These are phyloP conservation scores for Diospyros kaki DNA, from an alignment of 148 eudicot species.

Conservation along the genomic window DNA sequence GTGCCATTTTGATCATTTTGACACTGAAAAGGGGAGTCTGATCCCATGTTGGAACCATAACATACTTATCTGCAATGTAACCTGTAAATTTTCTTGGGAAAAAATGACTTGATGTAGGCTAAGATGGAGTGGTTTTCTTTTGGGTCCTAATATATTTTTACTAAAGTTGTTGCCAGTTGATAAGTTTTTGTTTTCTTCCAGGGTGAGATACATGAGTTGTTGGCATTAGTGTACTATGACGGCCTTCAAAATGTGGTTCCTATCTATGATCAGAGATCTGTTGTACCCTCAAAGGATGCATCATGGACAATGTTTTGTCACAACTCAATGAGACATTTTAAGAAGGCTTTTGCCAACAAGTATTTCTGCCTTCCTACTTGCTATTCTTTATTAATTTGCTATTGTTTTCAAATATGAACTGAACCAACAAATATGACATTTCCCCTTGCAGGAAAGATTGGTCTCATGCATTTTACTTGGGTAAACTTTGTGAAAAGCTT, in stretches of 20 bases:
- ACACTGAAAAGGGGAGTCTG: background rate
- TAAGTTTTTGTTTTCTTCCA: constrained; percentile 32
- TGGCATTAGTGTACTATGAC: constrained; percentile 97
- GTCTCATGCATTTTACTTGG: constrained; percentile 88
- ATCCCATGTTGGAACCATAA: background rate
- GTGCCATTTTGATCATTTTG: constrained; percentile 6
- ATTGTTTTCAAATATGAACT: constrained; percentile 6
- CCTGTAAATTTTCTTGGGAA: background rate
- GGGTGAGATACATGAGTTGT: constrained; percentile 95
- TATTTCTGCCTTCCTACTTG: constrained; percentile 24
- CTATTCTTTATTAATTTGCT: background rate
- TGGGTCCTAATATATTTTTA: background rate
- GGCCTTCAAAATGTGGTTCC: constrained; percentile 94
- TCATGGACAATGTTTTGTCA: constrained; percentile 75
- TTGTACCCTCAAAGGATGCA: constrained; percentile 63
- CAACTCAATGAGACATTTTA: constrained; percentile 81
- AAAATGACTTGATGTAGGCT: background rate
- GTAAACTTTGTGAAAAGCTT: constrained; percentile 91
- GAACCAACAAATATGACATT: constrained; percentile 6
- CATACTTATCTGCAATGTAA: background rate
- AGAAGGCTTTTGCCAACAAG: constrained; percentile 86
- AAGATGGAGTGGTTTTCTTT: background rate
- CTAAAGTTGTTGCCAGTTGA: background rate
- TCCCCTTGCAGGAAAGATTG: constrained; percentile 73
- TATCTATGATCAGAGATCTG: constrained; percentile 82